Evolutionary conservation across 306 rosid species (phyloP), one percentile per base, ranked within the genome.

Genomic region (Canavalia ensiformis): DNA sequence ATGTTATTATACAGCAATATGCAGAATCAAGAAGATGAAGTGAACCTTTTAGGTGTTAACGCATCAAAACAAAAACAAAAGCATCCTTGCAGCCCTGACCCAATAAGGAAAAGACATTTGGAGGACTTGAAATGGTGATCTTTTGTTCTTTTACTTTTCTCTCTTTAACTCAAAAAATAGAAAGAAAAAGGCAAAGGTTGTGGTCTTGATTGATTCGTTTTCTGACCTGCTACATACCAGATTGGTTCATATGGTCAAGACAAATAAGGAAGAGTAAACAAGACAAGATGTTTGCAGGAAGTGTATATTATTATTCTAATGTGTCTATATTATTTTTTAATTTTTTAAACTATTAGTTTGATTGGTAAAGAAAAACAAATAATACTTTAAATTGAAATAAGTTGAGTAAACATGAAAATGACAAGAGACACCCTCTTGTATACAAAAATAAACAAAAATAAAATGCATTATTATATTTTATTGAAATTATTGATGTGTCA

Each of bases 101-200:
- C 8, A 13, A 59, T 79, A 11, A 46, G 34, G 46, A 76, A 62
- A 76, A 60, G 74, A 37, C 74, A 65, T 55, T 67, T 56, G 35
- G 41, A 65, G 39, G 50, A 55, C 75, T 64, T 25, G 41, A 72
- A 52, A 55, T 66, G 18, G 7, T 25, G 8, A 37, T 34, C 76
- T 46, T 74, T 65, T 64, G 11, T 51, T 51, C n/a, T 52, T 55
- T 74, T 64, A 42, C 84, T 65, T 81, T 81, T 74, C 28, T 54
- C 75, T 44, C 60, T 74, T 81, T 74, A 65, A 81, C 41, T 41
- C 33, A 50, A 46, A 72, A 69, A 60, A 80, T 72, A 34, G 47
- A 64, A 64, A 49, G 73, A 63, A 63, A 76, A 74, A 50, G 46
- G 49, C n/a, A 71, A 60, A 56, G 3, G 34, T 1, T 64, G 60